Evolutionary conservation across 1,284 basidiomycete species (phyloP).

Genomic region (Cutaneotrichosporon cutaneum): DNA sequence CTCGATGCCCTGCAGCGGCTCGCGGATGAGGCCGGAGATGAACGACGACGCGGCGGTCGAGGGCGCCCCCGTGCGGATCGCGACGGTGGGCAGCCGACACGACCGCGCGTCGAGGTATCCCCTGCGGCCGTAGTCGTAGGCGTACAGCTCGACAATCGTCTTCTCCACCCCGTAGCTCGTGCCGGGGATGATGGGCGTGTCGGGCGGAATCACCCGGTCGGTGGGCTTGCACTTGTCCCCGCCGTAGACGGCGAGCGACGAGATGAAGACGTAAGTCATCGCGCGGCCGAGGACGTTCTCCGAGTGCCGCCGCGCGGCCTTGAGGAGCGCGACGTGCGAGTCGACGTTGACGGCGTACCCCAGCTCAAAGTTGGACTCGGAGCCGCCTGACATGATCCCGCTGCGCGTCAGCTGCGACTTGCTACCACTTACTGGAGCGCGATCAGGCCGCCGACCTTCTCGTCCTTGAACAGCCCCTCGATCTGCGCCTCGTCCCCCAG

Average conservation of each 20-base stretch:
- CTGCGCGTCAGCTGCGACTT: constrained; percentile 31
- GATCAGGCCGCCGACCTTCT: constrained; percentile 49
- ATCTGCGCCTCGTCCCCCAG: constrained; percentile 56
- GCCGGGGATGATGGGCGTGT: constrained; percentile 61
- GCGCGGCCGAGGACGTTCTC: constrained; percentile 34
- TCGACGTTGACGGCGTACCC: constrained; percentile 64
- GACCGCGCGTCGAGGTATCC: constrained; percentile 64
- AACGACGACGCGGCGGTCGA: constrained; percentile 64
- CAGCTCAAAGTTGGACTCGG: constrained; percentile 64
- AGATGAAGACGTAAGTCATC: constrained; percentile 63
- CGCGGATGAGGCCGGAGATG: constrained; percentile 64
- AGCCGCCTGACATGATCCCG: constrained; percentile 68
- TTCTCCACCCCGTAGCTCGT: constrained; percentile 63
- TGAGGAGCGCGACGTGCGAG: constrained; percentile 60
- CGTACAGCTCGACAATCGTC: constrained; percentile 61
- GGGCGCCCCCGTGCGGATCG: constrained; percentile 61
- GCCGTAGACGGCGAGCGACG: constrained; percentile 65
- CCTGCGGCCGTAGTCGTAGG: constrained; percentile 64
- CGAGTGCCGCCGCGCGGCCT: constrained; percentile 56
- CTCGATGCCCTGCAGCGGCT: constrained; percentile 61
- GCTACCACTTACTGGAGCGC: constrained; percentile 44
- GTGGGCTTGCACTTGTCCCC: constrained; percentile 58
- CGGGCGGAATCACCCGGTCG: constrained; percentile 45
- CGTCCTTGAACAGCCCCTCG: constrained; percentile 52
- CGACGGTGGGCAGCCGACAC: constrained; percentile 63